Evolutionary conservation across 768 basidiomycete species (phyloP).

Genomic region (Exidia glandulosa): DNA sequence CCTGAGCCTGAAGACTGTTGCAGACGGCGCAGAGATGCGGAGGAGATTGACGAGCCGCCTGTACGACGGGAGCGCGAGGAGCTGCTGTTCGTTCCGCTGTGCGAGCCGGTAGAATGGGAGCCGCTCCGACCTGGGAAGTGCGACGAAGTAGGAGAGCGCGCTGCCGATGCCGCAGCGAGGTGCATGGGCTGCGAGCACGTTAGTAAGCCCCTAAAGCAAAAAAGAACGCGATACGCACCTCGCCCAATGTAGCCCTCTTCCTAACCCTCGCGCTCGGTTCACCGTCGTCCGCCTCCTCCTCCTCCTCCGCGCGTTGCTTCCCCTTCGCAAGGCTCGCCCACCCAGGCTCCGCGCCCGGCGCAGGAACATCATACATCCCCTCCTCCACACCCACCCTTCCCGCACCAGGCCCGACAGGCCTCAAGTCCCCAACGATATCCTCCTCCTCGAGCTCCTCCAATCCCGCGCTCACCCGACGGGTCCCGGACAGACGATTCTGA

Average conservation of each 20-base stretch:
- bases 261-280: too few species aligned
- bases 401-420: background rate
- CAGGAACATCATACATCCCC: background rate
- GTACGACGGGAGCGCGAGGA: background rate
- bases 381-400: background rate
- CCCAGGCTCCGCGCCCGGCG: background rate
- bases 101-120: background rate
- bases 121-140: background rate
- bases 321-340: background rate
- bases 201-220: background rate
- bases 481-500: background rate
- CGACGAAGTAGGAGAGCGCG: background rate
- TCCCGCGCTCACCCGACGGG: background rate
- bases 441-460: background rate
- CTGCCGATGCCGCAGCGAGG: background rate
- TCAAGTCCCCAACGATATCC: background rate
- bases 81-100: background rate
- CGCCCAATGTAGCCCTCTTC: background rate
- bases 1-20: background rate
- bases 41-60: background rate
- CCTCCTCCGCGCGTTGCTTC: background rate
- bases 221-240: background rate
- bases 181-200: background rate
- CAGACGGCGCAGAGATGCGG: background rate
- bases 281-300: too few species aligned